Evolutionary conservation across 2,329 filamentous ascomycete genomes (phyloP), one percentile per base, ranked within the genome.

Genomic region (Aspergillus uvarum): DNA sequence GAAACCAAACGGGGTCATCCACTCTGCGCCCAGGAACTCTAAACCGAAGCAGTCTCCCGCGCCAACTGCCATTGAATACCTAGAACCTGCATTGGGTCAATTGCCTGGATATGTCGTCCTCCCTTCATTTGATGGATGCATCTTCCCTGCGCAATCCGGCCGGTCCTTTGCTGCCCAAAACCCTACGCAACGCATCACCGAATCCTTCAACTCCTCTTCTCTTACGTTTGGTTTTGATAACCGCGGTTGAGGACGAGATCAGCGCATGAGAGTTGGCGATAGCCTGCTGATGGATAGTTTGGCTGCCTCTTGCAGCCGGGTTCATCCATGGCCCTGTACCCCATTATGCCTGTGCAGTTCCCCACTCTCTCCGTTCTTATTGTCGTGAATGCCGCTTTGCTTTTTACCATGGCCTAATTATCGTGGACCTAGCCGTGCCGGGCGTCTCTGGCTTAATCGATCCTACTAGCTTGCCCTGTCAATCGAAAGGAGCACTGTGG

Each of bases 111-210:
- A 47, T 44, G 62, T 48, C 49, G 51, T 59, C 58, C 52, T 52
- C 54, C 50, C 53, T 52, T 29, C 63, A 58, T 59, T 59, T 51
- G 63, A 59, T 59, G 61, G 63, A 64, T 62, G 62, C 59, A 60
- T 63, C 59, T 63, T 60, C 63, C 65, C 56, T 65, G 60, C 65
- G 54, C 54, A 59, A 55, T 62, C 63, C 59, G 58, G 57, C 56
- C 51, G 56, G 16, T 44, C n/a, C 6, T 19, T 68, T 68, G 66
- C 63, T 68, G 66, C 66, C 66, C 66, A 68, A 68, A 68, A 61
- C 61, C 60, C 63, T 63, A 62, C 59, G 42, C 56, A 54, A 62
- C 57, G 42, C 56, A 54, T 56, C 57, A 29, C 55, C 55, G 51
- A 51, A 62, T 60, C 58, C 54, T 61, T 59, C 63, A 60, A 59